Percentiles rank a stretch among this genome's conserved stretches.
Conservation (phyloP, 306 rosid species). For the Ceratonia siliqua region DNA sequence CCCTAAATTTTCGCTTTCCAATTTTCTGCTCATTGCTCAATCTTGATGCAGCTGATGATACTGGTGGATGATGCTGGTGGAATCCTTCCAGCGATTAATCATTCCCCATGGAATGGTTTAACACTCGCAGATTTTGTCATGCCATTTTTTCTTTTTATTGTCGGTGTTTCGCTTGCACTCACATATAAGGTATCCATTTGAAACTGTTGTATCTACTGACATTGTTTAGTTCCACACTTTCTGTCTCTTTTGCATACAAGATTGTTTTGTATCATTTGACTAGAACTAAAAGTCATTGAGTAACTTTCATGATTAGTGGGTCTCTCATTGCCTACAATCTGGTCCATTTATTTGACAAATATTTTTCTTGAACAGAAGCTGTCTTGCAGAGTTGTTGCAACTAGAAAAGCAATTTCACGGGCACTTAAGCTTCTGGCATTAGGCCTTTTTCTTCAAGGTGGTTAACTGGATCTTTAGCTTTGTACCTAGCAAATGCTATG, state of each 20-base stretch:
- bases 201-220: neutral
- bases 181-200: slow-evolving; percentile 75
- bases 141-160: slow-evolving; percentile 96
- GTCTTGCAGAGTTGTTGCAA: slow-evolving; percentile 58
- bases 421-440: slow-evolving; percentile 75
- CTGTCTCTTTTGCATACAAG: neutral
- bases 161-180: slow-evolving; percentile 87
- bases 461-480: slow-evolving; percentile 21
- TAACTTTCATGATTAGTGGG: neutral
- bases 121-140: slow-evolving; percentile 91
- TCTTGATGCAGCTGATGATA: slow-evolving; percentile 84
- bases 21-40: slow-evolving; percentile 8
- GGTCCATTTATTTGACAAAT: slow-evolving; percentile 16
- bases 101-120: slow-evolving; percentile 97
- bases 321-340: neutral
- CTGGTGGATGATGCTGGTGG: slow-evolving; percentile 94
- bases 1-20: neutral
- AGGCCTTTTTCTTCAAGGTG: slow-evolving; percentile 95
- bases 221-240: neutral
- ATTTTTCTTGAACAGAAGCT: slow-evolving; percentile 56
- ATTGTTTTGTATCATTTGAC: neutral
- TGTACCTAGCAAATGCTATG: slow-evolving; percentile 6
- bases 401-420: slow-evolving; percentile 66
- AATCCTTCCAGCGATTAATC: slow-evolving; percentile 77
- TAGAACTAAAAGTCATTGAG: neutral